Evolutionary conservation across 495 filamentous ascomycete species (phyloP).

Genomic region (Daldinia vernicosa): DNA sequence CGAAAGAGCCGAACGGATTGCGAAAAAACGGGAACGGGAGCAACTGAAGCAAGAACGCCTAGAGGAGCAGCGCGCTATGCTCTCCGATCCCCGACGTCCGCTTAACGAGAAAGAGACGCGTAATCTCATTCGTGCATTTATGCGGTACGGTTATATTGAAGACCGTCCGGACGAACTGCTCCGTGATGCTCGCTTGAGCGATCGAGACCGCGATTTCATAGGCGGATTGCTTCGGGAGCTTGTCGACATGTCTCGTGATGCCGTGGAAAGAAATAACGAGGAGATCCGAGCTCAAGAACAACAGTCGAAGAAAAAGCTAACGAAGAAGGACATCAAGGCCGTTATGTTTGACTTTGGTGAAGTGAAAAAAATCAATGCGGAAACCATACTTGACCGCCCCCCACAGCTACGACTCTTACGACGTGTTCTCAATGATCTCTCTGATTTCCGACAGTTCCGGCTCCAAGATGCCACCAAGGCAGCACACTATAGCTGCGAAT

Average conservation of each 20-base stretch:
- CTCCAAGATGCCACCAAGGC: conserved; percentile 90
- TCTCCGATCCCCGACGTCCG: conserved; percentile 81
- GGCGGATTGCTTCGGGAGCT: conserved; percentile 67
- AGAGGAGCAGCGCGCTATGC: conserved; percentile 65
- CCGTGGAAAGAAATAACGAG: conserved; percentile 76
- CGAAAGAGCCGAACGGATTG: conserved; percentile 85
- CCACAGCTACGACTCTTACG: conserved; percentile 85
- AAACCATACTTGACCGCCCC: conserved; percentile 89
- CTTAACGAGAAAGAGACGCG: conserved; percentile 91
- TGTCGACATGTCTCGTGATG: conserved; percentile 62
- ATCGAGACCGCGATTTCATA: conserved; percentile 80
- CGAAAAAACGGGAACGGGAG: conserved; percentile 89
- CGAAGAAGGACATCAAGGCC: conserved; percentile 97
- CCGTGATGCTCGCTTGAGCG: conserved; percentile 80
- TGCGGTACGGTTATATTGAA: conserved; percentile 87
- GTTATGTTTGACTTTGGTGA: conserved; percentile 92
- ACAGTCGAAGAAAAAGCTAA: conserved; percentile 74
- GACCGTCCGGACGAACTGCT: conserved; percentile 87
- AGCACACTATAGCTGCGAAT: conserved; percentile 83
- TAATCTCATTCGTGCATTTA: conserved; percentile 85
- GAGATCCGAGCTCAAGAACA: conserved; percentile 77
- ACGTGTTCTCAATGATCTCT: conserved; percentile 67
- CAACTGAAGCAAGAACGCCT: conserved; percentile 69
- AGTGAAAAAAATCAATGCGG: conserved; percentile 92
- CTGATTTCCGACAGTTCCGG: conserved; percentile 79